Base-by-base conservation (phyloP, 2,329 filamentous ascomycete genomes). In the Tolypocladium cylindrosporum region DNA sequence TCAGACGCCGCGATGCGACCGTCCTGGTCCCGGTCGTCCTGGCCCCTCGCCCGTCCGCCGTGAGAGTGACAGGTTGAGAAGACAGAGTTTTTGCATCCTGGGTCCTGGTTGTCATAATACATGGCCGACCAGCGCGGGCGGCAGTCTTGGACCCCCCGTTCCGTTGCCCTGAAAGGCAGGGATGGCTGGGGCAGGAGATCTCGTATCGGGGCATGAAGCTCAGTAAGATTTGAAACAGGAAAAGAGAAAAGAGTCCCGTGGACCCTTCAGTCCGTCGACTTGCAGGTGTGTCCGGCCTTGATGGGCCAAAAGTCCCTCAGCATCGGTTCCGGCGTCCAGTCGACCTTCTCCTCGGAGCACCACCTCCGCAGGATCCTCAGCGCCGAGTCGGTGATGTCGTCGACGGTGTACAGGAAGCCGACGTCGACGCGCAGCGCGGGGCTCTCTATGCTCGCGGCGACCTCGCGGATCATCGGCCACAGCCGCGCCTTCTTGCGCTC, bases 331-430 rank as follows among this genome's bases (percentile, higher is more conserved):
- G 75, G 71, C n/a, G 66, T 64, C 79, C 79, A 82, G 21, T 72
- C 67, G n/a, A 80, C 72, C 6, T 67, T 66, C 59, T 80, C 76
- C 3, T 74, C 71, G 10, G 71, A 69, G 51, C 74, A 75, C 75
- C 77, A 81, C 31, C 69, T 66, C 3, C 69, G 69, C 61, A 81
- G 66, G 5, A 79, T 66, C 8, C 66, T 68, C 57, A 81, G 62
- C 14, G 72, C 69, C 6, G 68, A 66, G 9, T 68, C 64, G 14
- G 75, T 74, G 8, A 74, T 69, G 16, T 79, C 77, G 58, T 80
- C 76, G 11, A 79, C 67, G 3, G 69, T 69, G 10, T 72, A 73
- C 77, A 78, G 79, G 0, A 75, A 73, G 1, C 65, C 62, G 21
- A 76, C 65, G 24, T 68, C 65, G 31, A 70, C 69, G 48, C 65